These are phyloP conservation scores for Exophiala sp. DNA, from an alignment of 2,329 filamentous ascomycete genomes.

Conservation along the genomic window DNA sequence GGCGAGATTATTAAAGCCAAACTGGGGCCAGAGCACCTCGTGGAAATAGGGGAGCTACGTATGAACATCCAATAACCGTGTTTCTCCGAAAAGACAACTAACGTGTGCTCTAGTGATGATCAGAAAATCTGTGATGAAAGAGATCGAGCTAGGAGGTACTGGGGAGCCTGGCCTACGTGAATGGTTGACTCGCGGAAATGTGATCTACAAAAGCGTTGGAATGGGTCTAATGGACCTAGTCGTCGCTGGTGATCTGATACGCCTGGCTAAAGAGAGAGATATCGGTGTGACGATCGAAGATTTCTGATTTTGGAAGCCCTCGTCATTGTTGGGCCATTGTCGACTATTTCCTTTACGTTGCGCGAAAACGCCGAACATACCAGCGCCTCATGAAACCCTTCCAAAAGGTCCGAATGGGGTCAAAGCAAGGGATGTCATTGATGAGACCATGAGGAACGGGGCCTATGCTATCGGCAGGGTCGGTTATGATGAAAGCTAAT, in stretches of 20 bases:
- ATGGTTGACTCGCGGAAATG: slow-evolving; percentile 62
- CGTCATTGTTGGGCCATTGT: not conserved
- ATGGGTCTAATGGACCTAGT: slow-evolving; percentile 67
- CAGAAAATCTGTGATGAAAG: slow-evolving; percentile 47
- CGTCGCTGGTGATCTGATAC: slow-evolving; percentile 57
- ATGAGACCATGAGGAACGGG: too few species aligned
- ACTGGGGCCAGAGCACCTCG: slow-evolving; percentile 68
- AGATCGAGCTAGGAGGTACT: slow-evolving; percentile 35
- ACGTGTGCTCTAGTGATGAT: slow-evolving; percentile 49
- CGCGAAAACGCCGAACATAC: not conserved
- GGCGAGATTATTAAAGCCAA: slow-evolving; percentile 82
- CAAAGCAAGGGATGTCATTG: too few species aligned
- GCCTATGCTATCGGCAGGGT: too few species aligned
- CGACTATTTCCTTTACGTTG: not conserved
- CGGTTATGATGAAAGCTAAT: too few species aligned
- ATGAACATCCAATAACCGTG: not conserved
- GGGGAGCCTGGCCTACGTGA: slow-evolving; percentile 48
- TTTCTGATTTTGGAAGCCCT: slow-evolving; percentile 32
- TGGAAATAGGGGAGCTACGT: slow-evolving; percentile 77
- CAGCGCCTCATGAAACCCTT: too few species aligned
- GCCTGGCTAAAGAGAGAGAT: slow-evolving; percentile 52
- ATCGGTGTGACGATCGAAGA: slow-evolving; percentile 51
- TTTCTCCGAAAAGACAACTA: not conserved
- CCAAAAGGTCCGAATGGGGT: too few species aligned
- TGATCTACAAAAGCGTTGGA: slow-evolving; percentile 68